Conservation (phyloP, 768 basidiomycete species). For the Lanmaoa rubissima region DNA sequence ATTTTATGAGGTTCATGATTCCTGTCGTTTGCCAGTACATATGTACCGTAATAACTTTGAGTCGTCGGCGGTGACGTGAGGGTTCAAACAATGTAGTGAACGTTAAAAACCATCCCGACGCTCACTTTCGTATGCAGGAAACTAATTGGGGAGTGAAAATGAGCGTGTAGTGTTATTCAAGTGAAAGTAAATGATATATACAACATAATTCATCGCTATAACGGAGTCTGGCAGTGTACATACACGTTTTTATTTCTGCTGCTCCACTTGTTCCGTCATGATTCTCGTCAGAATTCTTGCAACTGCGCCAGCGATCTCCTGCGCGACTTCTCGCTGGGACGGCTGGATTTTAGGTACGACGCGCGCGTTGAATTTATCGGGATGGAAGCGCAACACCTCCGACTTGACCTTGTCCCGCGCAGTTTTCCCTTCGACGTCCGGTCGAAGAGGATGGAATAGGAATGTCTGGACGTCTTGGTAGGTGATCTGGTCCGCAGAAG, state of each 20-base stretch:
- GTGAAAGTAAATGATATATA: background rate
- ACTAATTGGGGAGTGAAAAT: background rate
- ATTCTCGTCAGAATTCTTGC: constrained; percentile 41
- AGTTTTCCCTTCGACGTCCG: constrained; percentile 30
- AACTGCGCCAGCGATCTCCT: constrained; percentile 38
- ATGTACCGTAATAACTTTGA: background rate
- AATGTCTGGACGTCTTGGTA: constrained; percentile 37
- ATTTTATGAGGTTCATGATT: background rate
- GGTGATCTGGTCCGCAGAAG: constrained; percentile 34
- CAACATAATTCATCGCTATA: background rate
- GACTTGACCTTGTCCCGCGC: constrained; percentile 36
- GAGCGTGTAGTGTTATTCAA: constrained; percentile 1
- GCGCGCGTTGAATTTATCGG: constrained; percentile 48
- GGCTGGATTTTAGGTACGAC: constrained; percentile 36
- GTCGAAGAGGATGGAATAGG: constrained; percentile 37
- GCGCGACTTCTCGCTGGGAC: constrained; percentile 33
- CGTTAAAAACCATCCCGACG: background rate
- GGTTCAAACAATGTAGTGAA: background rate
- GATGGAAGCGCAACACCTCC: constrained; percentile 55
- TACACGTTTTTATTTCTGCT: background rate
- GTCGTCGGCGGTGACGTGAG: background rate
- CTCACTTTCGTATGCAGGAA: background rate
- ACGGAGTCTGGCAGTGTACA: background rate
- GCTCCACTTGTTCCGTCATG: constrained; percentile 21
- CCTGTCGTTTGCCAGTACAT: background rate